Evolutionary conservation across 2,329 filamentous ascomycete genomes (phyloP).

Genomic region (Trichophyton simii): DNA sequence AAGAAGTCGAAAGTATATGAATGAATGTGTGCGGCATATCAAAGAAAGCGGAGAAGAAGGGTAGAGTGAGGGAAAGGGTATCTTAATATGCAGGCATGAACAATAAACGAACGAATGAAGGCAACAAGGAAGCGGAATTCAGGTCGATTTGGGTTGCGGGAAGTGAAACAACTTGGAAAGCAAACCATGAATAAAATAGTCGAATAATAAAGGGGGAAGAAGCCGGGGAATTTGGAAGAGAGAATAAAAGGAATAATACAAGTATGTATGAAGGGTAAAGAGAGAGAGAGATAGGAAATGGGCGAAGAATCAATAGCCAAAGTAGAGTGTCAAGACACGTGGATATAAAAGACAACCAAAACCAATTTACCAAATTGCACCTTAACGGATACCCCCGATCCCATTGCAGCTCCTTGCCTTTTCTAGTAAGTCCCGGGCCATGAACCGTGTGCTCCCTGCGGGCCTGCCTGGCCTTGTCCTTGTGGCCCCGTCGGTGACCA

Average conservation of each 20-base stretch:
- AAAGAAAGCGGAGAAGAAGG: not conserved
- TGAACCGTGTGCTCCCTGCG: not conserved
- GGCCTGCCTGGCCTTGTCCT: not conserved
- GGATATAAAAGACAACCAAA: not conserved
- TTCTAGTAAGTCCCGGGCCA: not conserved
- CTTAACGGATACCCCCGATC: not conserved
- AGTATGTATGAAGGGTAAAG: not conserved
- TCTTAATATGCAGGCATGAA: conserved; percentile 1
- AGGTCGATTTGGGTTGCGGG: not conserved
- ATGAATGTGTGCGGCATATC: conserved; percentile 16
- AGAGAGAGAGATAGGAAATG: not conserved
- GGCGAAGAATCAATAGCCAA: not conserved
- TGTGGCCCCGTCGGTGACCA: not conserved
- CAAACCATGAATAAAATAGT: not conserved
- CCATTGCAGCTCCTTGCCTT: not conserved
- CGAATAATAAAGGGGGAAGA: not conserved
- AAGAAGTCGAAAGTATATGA: conserved; percentile 1
- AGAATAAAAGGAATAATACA: not conserved
- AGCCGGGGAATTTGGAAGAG: not conserved
- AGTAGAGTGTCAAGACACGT: not conserved
- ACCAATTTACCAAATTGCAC: not conserved
- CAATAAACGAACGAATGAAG: not conserved
- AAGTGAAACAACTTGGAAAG: not conserved
- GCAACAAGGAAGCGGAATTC: not conserved
- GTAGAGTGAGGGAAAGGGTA: not conserved